phyloP scores from a whole-genome alignment of 2,329 filamentous ascomycete species.

The Mycosphaerelloides madeirae region DNA sequence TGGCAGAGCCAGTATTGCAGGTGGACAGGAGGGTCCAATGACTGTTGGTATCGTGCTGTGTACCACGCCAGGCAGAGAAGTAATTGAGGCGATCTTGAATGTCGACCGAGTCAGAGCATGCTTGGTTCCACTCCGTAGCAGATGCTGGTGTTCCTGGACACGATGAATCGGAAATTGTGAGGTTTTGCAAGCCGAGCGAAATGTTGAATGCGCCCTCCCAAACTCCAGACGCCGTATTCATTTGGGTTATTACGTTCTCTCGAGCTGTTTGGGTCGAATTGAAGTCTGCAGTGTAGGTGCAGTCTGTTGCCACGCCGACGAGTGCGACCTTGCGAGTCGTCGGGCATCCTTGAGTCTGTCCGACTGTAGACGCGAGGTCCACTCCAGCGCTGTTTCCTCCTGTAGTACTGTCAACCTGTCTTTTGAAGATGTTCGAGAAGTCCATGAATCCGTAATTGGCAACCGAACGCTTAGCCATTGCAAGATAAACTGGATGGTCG shows the following conservation, averaged over 20 bases:
- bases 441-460: conserved; percentile 58
- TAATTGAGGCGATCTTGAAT: conserved; percentile 77
- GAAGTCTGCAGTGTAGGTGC: conserved; percentile 74
- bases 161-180: conserved; percentile 69
- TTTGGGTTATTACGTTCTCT: conserved; percentile 71
- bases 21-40: conserved; percentile 88
- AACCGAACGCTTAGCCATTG: conserved; percentile 48
- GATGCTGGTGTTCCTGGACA: conserved; percentile 67
- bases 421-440: conserved; percentile 62
- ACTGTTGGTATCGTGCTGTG: conserved; percentile 71
- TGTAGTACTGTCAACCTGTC: conserved; percentile 62
- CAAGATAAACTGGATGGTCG: conserved; percentile 61
- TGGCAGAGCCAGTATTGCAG: conserved; percentile 75
- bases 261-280: conserved; percentile 60
- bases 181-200: conserved; percentile 79
- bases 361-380: conserved; percentile 74
- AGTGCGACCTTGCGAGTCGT: conserved; percentile 86
- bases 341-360: conserved; percentile 77
- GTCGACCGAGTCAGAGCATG: conserved; percentile 56
- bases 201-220: conserved; percentile 95
- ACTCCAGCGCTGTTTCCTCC: conserved; percentile 73
- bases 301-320: conserved; percentile 88
- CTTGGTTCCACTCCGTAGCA: conserved; percentile 77
- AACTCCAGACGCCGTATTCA: conserved; percentile 80
- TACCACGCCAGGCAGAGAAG: conserved; percentile 84